phyloP scores from a whole-genome alignment of 176 grass and related monocot species.

The Pharus latifolius region DNA sequence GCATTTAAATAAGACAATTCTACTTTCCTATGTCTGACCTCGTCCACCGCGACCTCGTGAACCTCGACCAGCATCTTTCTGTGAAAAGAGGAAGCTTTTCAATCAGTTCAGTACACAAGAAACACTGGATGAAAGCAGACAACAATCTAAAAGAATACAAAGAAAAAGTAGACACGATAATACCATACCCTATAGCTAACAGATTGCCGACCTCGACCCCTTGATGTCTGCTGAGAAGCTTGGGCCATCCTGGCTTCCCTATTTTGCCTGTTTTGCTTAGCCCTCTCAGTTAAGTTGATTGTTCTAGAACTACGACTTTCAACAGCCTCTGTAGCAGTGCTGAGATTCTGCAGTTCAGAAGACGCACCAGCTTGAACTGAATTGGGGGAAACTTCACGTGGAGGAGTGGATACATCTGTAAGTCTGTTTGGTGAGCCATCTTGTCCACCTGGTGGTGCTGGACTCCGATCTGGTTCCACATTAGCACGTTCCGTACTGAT shows the following conservation, averaged over 20 bases:
- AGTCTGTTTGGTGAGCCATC: constrained; percentile 38
- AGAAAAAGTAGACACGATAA: neutral
- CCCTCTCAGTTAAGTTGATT: constrained; percentile 53
- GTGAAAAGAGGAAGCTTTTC: neutral
- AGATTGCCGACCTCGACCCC: constrained; percentile 40
- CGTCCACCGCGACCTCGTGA: constrained; percentile 29
- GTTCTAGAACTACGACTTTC: constrained; percentile 43
- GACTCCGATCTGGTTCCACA: constrained; percentile 34
- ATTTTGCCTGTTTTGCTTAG: constrained; percentile 51
- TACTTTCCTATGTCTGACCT: constrained; percentile 11
- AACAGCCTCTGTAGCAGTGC: constrained; percentile 4
- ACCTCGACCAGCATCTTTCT: constrained; percentile 32
- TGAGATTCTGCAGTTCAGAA: constrained; percentile 26
- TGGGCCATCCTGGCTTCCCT: constrained; percentile 41
- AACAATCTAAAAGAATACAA: neutral
- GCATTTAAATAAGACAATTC: neutral
- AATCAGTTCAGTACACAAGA: neutral
- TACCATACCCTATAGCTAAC: constrained; percentile 28
- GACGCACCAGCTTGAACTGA: constrained; percentile 5
- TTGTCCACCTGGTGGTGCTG: constrained; percentile 15
- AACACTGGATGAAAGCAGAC: neutral
- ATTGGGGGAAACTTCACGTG: constrained; percentile 39
- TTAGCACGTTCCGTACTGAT: constrained; percentile 21
- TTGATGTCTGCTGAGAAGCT: constrained; percentile 8
- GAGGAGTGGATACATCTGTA: constrained; percentile 18